A percentile compares a stretch with the other conserved stretches of the same genome.
These are phyloP conservation scores for Keithomyces neogunnii DNA, from an alignment of 2,329 filamentous ascomycete genomes.

Conservation along the genomic window DNA sequence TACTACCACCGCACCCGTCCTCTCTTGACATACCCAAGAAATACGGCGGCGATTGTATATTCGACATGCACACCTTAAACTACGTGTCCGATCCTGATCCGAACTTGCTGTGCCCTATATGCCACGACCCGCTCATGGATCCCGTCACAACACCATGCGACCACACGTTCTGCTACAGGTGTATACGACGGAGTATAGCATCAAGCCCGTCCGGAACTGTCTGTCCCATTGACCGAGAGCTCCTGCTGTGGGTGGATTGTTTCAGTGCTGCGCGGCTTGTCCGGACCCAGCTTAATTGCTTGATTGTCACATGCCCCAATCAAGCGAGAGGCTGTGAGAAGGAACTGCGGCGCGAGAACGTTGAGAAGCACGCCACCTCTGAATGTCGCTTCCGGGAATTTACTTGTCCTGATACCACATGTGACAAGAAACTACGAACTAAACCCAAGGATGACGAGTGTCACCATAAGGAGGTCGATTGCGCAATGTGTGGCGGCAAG, in stretches of 20 bases:
- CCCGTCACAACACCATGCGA: conserved; percentile 55
- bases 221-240: conserved; percentile 52
- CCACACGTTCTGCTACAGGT: conserved; percentile 56
- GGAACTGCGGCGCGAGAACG: conserved; percentile 41
- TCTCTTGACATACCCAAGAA: conserved; percentile 29
- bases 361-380: conserved; percentile 46
- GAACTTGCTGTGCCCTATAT: conserved; percentile 46
- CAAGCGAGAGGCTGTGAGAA: conserved; percentile 39
- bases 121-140: conserved; percentile 50
- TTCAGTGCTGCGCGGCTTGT: conserved; percentile 39
- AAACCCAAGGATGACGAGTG: conserved; percentile 45
- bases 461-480: conserved; percentile 42
- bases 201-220: conserved; percentile 30
- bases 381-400: conserved; percentile 49
- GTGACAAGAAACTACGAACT: conserved; percentile 41
- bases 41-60: conserved; percentile 28
- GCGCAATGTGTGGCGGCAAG: conserved; percentile 43
- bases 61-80: conserved; percentile 37
- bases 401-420: conserved; percentile 45
- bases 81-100: conserved; percentile 36
- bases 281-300: conserved; percentile 50
- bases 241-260: conserved; percentile 28
- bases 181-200: conserved; percentile 36
- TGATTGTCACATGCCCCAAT: conserved; percentile 52
- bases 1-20: conserved; percentile 26